These are phyloP conservation scores for Pinus taeda DNA, from an alignment of 75 land plant species.

Conservation along the genomic window DNA sequence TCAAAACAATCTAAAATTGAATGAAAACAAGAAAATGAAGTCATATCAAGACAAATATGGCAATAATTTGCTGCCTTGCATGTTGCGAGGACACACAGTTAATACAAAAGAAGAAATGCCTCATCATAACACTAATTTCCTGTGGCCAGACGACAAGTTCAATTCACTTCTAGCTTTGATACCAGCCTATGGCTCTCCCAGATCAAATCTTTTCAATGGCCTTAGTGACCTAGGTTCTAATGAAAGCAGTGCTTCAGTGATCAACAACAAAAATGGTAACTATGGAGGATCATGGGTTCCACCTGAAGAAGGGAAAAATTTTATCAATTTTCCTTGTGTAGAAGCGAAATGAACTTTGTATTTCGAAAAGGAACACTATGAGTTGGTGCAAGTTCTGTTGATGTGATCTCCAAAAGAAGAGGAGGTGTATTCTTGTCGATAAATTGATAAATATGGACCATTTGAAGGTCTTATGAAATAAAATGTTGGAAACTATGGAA, in stretches of 20 bases:
- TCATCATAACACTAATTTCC: neutral
- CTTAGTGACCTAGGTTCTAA: neutral
- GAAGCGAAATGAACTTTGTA: too few species aligned
- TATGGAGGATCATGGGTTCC: neutral
- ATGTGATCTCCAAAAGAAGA: too few species aligned
- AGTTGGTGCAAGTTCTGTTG: too few species aligned
- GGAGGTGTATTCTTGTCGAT: too few species aligned
- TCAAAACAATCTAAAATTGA: neutral
- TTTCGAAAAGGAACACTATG: too few species aligned
- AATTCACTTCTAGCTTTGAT: constrained; percentile 2
- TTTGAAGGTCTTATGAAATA: too few species aligned
- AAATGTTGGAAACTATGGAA: too few species aligned
- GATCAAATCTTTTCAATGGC: neutral
- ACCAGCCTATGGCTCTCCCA: neutral
- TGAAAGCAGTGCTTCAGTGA: neutral
- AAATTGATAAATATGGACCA: too few species aligned
- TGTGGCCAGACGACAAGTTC: neutral
- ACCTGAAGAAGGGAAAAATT: neutral
- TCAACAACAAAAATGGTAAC: too few species aligned
- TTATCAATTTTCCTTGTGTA: too few species aligned
- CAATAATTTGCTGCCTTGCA: neutral
- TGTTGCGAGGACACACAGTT: neutral
- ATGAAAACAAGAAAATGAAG: neutral
- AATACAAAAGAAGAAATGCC: neutral
- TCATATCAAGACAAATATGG: neutral